These are phyloP conservation scores for Fusarium graminum DNA, from an alignment of 2,329 filamentous ascomycete genomes.

Conservation along the genomic window DNA sequence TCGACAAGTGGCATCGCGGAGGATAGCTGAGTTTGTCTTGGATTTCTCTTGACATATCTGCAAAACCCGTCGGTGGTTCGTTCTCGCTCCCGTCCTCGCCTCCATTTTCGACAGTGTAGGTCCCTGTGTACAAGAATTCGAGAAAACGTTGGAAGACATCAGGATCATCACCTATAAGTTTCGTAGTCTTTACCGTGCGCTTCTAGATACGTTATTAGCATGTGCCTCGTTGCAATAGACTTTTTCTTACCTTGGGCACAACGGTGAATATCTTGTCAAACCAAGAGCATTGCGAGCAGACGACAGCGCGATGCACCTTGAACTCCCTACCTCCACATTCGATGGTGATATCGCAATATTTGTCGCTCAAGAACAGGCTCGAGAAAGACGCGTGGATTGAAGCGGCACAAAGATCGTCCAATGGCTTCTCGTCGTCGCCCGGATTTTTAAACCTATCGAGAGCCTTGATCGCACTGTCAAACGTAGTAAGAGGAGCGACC, in stretches of 20 bases:
- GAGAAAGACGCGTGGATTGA: slow-evolving; percentile 3
- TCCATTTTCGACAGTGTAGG: slow-evolving; percentile 29
- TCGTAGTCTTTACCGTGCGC: slow-evolving; percentile 18
- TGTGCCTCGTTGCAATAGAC: not conserved
- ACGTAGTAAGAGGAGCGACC: accelerated
- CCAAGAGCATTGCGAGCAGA: slow-evolving; percentile 55
- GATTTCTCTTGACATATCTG: slow-evolving; percentile 15
- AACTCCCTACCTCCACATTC: slow-evolving; percentile 49
- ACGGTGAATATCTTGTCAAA: slow-evolving; percentile 46
- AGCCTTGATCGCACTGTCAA: not conserved
- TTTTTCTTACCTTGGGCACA: slow-evolving; percentile 44
- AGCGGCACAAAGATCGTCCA: slow-evolving; percentile 11
- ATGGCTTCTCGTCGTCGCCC: not conserved
- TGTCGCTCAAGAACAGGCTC: slow-evolving; percentile 18
- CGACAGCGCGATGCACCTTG: slow-evolving; percentile 52
- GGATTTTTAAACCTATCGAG: not conserved
- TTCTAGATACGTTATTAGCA: slow-evolving; percentile 6
- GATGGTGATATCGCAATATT: slow-evolving; percentile 54
- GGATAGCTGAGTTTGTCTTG: slow-evolving; percentile 9
- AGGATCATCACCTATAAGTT: slow-evolving; percentile 52
- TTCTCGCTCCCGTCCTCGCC: not conserved
- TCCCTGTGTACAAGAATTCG: slow-evolving; percentile 52
- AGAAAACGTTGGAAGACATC: slow-evolving; percentile 47
- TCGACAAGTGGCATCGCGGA: slow-evolving; percentile 7
- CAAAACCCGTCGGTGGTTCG: not conserved